Base-by-base conservation (phyloP, 495 filamentous ascomycete genomes). In the Polyplosphaeria fusca region DNA sequence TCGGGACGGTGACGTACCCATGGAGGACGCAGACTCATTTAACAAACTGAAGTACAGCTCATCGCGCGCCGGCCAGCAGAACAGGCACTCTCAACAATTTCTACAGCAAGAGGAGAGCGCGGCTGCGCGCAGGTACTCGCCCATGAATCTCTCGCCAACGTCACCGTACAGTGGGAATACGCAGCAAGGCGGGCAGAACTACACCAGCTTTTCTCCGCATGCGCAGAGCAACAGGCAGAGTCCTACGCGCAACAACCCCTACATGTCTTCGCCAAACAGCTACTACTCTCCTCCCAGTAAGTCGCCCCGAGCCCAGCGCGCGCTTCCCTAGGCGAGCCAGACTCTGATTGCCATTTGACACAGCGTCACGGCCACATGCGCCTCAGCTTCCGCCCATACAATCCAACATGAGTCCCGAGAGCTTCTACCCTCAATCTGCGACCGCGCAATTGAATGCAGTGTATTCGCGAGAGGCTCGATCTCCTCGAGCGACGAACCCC, bases 11-110 rank as follows among this genome's bases (percentile, higher is more conserved):
- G 90, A 95, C 77, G 83, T 93, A 54, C 78, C 85, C 39, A 96
- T 96, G 91, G 88, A 93, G 69, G 91, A 95, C 68, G 88, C 87
- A 32, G 89, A 95, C 69, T 82, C 85, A 37, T 94, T 91, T 75
- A 85, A 85, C 70, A 78, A 81, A 66, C 79, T 84, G 60, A 92
- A 91, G 70, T 93, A 94, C 67, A 39, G 26, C 44, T 81, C 88
- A 42, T 80, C 87, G 74, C 79, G 86, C 39, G 82, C 80, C 52
- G 83, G 86, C 69, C 81, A 83, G 58, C 80, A 82, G 62, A 76
- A 79, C 53, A 74, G 82, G 27, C 71, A 79, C 5, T 85, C 82
- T 16, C 79, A 80, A 46, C 82, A 85, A 63, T 84, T 81, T 55
- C 76, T 89, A 18, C 72, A 81, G 19, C 82, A 83, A 52, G 88